Conservation (phyloP, 768 basidiomycete genomes). For the Panaeolus cyanescens region DNA sequence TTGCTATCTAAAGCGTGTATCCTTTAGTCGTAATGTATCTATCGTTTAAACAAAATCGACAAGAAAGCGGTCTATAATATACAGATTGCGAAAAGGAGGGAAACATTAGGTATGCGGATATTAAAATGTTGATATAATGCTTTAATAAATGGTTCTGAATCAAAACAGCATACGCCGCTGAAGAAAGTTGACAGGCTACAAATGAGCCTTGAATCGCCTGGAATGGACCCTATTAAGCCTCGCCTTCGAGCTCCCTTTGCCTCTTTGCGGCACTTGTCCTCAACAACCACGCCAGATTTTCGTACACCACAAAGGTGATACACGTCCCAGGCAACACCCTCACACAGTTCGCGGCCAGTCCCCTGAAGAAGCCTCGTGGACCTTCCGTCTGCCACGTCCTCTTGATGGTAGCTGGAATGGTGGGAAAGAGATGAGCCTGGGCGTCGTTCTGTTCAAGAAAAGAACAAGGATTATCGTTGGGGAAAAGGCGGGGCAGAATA, state of each 20-base stretch:
- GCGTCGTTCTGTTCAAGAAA: constrained; percentile 59
- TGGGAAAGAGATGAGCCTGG: constrained; percentile 69
- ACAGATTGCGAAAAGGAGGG: not conserved
- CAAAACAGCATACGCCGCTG: too few species aligned
- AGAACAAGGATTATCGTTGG: not conserved
- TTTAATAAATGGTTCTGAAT: not conserved
- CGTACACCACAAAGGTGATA: constrained; percentile 97
- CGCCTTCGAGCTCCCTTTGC: constrained; percentile 13
- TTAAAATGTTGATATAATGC: not conserved
- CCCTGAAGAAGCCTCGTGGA: constrained; percentile 87
- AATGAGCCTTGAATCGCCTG: not conserved
- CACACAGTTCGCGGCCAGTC: constrained; percentile 90
- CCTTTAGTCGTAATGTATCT: not conserved
- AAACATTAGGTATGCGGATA: not conserved
- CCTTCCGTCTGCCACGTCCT: constrained; percentile 86
- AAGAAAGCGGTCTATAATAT: not conserved
- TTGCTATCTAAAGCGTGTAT: not conserved
- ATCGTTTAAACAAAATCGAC: not conserved
- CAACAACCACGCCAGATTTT: constrained; percentile 84
- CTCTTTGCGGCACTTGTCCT: constrained; percentile 63
- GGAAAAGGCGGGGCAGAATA: not conserved
- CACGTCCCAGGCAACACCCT: constrained; percentile 97
- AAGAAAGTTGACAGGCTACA: too few species aligned
- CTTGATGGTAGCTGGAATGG: constrained; percentile 78
- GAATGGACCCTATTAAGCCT: not conserved